Conservation (phyloP, 192 early-diverging fungal genomes). For the Backusella luteola region DNA sequence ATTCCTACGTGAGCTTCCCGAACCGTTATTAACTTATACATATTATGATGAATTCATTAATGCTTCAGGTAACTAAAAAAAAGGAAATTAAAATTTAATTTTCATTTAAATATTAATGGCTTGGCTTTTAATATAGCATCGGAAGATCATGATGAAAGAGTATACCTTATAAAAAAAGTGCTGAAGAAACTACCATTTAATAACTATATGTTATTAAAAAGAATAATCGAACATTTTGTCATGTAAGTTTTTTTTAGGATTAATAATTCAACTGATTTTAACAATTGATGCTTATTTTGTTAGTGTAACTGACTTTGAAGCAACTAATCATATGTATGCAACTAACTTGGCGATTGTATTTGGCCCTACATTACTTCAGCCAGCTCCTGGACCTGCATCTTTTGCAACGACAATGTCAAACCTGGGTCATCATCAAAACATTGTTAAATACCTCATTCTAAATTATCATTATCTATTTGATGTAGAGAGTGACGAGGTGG, state of each 20-base stretch:
- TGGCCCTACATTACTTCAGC: constrained; percentile 85
- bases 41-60: constrained; percentile 83
- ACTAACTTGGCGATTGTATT: constrained; percentile 94
- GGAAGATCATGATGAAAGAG: constrained; percentile 70
- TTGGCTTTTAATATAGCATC: constrained; percentile 34
- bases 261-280: not conserved
- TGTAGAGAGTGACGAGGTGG: constrained; percentile 57
- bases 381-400: constrained; percentile 55
- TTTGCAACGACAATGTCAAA: constrained; percentile 70
- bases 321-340: constrained; percentile 86
- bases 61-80: constrained; percentile 49
- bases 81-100: constrained; percentile 1
- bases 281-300: not conserved
- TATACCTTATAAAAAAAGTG: constrained; percentile 67
- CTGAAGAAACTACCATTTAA: constrained; percentile 57
- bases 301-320: constrained; percentile 71
- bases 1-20: constrained; percentile 92
- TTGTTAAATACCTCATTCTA: constrained; percentile 70
- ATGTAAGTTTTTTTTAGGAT: constrained; percentile 30
- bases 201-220: constrained; percentile 67
- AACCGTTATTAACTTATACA: constrained; percentile 85
- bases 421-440: constrained; percentile 68
- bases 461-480: constrained; percentile 80
- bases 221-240: constrained; percentile 71
- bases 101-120: constrained; percentile 5